Evolutionary conservation across 129 eudicot genomes (phyloP).

Genomic region (Flaveria robusta): DNA sequence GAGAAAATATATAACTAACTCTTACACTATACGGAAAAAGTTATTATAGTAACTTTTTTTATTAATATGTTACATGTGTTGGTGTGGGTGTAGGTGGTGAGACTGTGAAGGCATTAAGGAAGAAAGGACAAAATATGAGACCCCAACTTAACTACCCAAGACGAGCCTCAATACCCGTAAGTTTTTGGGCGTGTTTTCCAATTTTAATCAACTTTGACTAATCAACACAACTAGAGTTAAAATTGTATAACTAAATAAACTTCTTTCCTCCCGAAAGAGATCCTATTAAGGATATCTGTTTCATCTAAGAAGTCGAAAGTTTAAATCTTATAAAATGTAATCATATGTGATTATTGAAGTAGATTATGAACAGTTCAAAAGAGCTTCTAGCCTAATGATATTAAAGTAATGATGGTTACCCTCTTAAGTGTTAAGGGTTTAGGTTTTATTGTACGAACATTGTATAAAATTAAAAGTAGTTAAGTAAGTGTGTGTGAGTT

Average conservation of each 20-base stretch:
- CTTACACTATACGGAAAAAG: not conserved
- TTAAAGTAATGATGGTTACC: too few relatives aligned
- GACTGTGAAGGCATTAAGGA: not conserved
- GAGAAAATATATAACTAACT: not conserved
- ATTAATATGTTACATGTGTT: not conserved
- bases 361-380: too few relatives aligned
- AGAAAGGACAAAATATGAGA: constrained; percentile 1
- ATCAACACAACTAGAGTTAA: not conserved
- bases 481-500: too few relatives aligned
- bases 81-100: not conserved
- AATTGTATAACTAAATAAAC: not conserved
- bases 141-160: constrained; percentile 7
- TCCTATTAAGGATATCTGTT: too few relatives aligned
- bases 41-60: not conserved
- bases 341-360: too few relatives aligned
- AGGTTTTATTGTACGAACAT: too few relatives aligned
- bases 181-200: not conserved
- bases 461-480: too few relatives aligned
- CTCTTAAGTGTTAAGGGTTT: too few relatives aligned
- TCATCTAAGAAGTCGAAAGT: too few relatives aligned
- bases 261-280: too few relatives aligned
- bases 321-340: too few relatives aligned
- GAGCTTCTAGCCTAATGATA: too few relatives aligned
- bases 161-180: not conserved
- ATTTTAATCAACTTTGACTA: constrained; percentile 1